Evolutionary conservation across 2,329 filamentous ascomycete genomes (phyloP).

Genomic region (Ophiosphaerella korrae): DNA sequence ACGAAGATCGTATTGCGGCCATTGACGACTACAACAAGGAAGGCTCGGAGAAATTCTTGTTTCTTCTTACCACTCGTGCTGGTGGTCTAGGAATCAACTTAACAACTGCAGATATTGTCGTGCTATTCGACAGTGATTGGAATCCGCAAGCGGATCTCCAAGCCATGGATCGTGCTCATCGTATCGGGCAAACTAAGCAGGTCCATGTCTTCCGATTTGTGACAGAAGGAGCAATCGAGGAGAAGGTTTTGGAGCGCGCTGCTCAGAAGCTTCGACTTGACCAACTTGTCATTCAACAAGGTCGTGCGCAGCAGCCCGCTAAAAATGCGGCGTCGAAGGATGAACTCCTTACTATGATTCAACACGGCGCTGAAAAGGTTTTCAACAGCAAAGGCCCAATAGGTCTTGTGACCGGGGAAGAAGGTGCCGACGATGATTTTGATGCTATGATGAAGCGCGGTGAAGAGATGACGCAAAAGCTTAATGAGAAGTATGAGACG

Average conservation of each 20-base stretch:
- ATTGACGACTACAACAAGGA: constrained; percentile 99
- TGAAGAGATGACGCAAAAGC: constrained; percentile 83
- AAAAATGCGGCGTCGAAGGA: constrained; percentile 96
- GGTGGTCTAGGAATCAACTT: constrained; percentile 97
- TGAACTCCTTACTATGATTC: constrained; percentile 95
- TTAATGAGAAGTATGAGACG: constrained; percentile 95
- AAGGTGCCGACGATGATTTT: constrained; percentile 85
- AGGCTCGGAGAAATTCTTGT: constrained; percentile 85
- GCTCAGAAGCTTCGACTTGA: constrained; percentile 96
- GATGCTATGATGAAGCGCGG: constrained; percentile 85
- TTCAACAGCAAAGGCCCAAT: constrained; percentile 76
- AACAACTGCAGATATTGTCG: constrained; percentile 91
- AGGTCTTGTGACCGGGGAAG: constrained; percentile 63
- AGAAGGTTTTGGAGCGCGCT: constrained; percentile 95
- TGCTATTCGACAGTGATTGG: constrained; percentile 98
- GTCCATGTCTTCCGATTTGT: constrained; percentile 96
- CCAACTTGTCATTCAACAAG: constrained; percentile 97
- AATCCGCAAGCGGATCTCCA: constrained; percentile 98
- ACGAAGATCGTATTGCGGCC: constrained; percentile 95
- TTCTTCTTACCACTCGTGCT: constrained; percentile 91
- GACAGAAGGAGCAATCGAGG: constrained; percentile 96
- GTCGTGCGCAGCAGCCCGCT: constrained; percentile 84
- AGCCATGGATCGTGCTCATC: constrained; percentile 97
- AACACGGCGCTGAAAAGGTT: constrained; percentile 95
- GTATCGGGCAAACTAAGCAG: constrained; percentile 98